Base-by-base conservation (phyloP, 257 asterid species). In the Salvia splendens region DNA sequence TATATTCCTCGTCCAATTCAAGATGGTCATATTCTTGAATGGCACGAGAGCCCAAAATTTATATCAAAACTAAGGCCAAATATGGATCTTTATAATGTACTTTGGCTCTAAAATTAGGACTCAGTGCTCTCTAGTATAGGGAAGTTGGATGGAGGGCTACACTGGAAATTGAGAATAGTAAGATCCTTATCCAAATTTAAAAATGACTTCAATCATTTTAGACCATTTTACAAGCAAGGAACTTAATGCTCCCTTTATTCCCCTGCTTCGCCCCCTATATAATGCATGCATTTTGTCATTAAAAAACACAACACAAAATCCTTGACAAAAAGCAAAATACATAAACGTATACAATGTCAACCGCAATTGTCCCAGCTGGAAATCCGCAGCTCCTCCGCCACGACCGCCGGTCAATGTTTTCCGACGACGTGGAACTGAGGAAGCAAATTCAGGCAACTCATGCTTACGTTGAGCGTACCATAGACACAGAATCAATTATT, bases 221-320 rank as follows among this genome's bases (percentile, higher is more conserved):
- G 74, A 84, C 81, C 86, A 42, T 65, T 71, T 76, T 53, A 60
- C 89, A 89, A 91, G 97, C 84, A 91, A 91, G 91, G 97, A 83
- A 91, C 82, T 76, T 61, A 79, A 83, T 85, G 74, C 91, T 80
- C 30, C 17, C 82, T 79, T 81, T 75, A 73, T 73, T 75, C 81
- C 72, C 69, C 64, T 50, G 33, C 65, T 67, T 20, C 49, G 45
- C 62, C 85, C 85, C 67, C 78, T 86, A 91, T 82, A 86, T 76
- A 91, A 81, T 53, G 15, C 73, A 59, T 65, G 69, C 73, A 57
- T 55, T 72, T 56, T 20, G 67, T 47, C 16, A 15, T 28, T 33
- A 28, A 60, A 12, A 55, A 68, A 41, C 66, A 63, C 6, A 69
- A 53, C 28, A 14, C 20, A 53, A 45, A 59, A 12, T 48, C 56